phyloP scores from a whole-genome alignment of 1,284 basidiomycete species.

The Cutaneotrichosporon sp. region DNA sequence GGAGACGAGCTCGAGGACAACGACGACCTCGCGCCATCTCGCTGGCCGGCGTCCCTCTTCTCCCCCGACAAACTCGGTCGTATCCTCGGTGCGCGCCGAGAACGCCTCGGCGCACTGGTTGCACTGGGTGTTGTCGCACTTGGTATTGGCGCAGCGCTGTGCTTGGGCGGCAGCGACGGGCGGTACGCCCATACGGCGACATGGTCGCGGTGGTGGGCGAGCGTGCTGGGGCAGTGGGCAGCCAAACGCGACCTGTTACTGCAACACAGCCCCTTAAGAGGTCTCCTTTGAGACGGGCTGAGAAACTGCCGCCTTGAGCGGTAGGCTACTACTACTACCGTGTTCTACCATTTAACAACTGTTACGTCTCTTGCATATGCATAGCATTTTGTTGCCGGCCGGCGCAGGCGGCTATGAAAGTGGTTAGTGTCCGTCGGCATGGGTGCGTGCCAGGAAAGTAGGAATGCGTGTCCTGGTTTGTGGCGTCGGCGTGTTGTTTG shows the following conservation, averaged over 20 bases:
- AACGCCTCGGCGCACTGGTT: slow-evolving; percentile 2
- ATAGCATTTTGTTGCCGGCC: too few relatives aligned
- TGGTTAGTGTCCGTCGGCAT: too few relatives aligned
- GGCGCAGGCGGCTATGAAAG: too few relatives aligned
- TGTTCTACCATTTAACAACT: not conserved
- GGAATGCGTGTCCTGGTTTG: too few relatives aligned
- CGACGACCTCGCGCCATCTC: slow-evolving; percentile 5
- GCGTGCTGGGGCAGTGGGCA: slow-evolving; percentile 6
- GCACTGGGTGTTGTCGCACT: not conserved
- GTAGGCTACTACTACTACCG: too few relatives aligned
- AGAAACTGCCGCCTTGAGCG: too few relatives aligned
- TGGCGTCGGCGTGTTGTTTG: too few relatives aligned
- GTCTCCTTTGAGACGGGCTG: too few relatives aligned
- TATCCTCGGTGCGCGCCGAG: not conserved
- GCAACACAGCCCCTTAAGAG: too few relatives aligned
- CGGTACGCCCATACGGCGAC: slow-evolving; percentile 25
- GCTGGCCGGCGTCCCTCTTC: not conserved
- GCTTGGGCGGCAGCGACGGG: slow-evolving; percentile 22
- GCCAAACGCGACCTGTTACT: not conserved
- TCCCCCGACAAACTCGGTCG: not conserved
- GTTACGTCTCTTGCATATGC: not conserved
- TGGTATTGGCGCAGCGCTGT: slow-evolving; percentile 27
- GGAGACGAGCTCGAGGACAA: slow-evolving; percentile 17
- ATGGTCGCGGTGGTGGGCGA: slow-evolving; percentile 35
- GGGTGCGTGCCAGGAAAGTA: too few relatives aligned